Base-by-base conservation (phyloP, 2,329 filamentous ascomycete species). In the Fusarium coffeatum region DNA sequence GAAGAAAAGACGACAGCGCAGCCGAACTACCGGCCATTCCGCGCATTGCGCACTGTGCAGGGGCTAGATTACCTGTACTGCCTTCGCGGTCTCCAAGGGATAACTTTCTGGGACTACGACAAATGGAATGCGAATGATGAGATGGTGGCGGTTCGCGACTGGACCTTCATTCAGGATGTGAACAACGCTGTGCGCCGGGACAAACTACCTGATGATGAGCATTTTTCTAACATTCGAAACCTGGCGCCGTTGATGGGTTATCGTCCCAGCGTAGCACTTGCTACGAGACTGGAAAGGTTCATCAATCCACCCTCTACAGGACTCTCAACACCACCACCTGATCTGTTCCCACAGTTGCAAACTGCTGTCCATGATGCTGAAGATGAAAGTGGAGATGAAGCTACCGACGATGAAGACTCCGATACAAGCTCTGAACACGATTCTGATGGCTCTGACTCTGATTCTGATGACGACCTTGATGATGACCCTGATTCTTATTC, bases 11-110 rank as follows among this genome's bases (percentile, higher is more conserved):
- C 82, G 0, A 28, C 45, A 0, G 25, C 50, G 0, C 84, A 86
- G 41, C 81, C 83, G 0, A 84, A 86, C 50, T 78, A 62, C 13
- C 77, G 84, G 0, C 66, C 59, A 8, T 69, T 60, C 2, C 77
- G 85, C 4, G 72, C 76, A 1, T 71, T 87, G 11, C 75, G 82
- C 2, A 80, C 73, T 0, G 22, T 85, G 0, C 84, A 85, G 27
- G 85, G 85, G 0, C 64, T 83, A 1, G 83, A 86, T 42, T 83
- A 80, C 27, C 42, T 87, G 5, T 73, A 78, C 15, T 74, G 78
- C 25, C 80, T 87, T 6, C 81, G 85, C 2, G 85, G 84, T 0
- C 66, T 87, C 46, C 59, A 74, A 2, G 74, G 72, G n/a, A 60
- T 85, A 1, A 74, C 78, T 0, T 81, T 86, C 55, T 82, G 80